Conservation (phyloP, 768 basidiomycete genomes). For the Lyophyllum decastes region DNA sequence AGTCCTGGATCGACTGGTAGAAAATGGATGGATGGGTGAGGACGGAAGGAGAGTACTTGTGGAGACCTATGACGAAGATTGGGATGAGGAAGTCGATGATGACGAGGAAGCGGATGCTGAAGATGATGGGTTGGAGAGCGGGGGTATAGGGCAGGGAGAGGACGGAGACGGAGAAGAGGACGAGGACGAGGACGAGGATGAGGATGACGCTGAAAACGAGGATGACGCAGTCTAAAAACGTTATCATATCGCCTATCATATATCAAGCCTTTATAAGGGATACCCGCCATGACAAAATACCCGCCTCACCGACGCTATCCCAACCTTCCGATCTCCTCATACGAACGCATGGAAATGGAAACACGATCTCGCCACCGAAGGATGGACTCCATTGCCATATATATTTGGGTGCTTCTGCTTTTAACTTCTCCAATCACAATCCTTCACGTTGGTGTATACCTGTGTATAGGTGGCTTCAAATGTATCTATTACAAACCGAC, state of each 20-base stretch:
- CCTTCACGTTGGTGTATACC: background rate
- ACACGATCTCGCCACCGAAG: background rate
- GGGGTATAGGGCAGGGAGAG: constrained; percentile 8
- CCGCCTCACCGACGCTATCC: background rate
- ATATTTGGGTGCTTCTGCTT: background rate
- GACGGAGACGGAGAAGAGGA: constrained; percentile 18
- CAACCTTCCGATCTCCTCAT: background rate
- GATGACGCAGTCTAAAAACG: constrained; percentile 11
- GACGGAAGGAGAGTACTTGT: constrained; percentile 25
- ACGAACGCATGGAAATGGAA: background rate
- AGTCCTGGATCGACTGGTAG: constrained; percentile 39
- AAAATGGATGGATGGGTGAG: constrained; percentile 31
- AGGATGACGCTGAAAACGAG: constrained; percentile 20
- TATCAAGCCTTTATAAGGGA: background rate
- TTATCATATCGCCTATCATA: background rate
- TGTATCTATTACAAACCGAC: background rate
- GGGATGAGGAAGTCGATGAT: constrained; percentile 26
- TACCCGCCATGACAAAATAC: background rate
- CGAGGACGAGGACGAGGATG: no score
- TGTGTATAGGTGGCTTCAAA: background rate
- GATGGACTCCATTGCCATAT: background rate
- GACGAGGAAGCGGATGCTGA: constrained; percentile 23
- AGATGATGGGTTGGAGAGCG: constrained; percentile 17
- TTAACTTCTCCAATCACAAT: background rate
- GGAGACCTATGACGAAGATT: constrained; percentile 31